Percentiles rank a stretch among this genome's conserved stretches.
Conservation (phyloP, 2,329 filamentous ascomycete species). For the Nakataea oryzae region DNA sequence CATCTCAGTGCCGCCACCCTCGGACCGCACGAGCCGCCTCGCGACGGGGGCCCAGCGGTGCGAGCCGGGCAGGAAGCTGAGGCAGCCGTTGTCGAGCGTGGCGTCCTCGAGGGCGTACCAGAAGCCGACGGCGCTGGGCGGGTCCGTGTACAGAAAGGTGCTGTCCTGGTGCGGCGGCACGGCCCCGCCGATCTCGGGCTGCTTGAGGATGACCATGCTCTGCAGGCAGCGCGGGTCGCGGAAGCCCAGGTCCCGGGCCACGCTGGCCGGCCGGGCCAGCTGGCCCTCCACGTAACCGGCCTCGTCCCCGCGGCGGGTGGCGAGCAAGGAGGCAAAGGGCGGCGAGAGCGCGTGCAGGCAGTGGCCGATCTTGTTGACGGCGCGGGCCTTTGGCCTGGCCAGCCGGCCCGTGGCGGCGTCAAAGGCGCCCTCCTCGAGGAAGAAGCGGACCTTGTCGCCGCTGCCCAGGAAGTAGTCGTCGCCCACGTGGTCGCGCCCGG, state of each 20-base stretch:
- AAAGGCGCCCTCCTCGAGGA: constrained; percentile 95
- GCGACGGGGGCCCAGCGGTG: constrained; percentile 61
- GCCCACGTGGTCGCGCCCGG: constrained; percentile 63
- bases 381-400: constrained; percentile 66
- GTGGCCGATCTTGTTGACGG: constrained; percentile 86
- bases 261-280: constrained; percentile 37
- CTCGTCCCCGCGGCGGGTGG: constrained; percentile 24
- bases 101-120: constrained; percentile 97
- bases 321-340: constrained; percentile 52
- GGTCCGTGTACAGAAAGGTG: constrained; percentile 83
- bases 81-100: constrained; percentile 73
- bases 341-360: constrained; percentile 59
- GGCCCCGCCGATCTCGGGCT: constrained; percentile 87
- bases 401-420: constrained; percentile 49
- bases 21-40: constrained; percentile 64
- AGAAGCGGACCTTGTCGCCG: constrained; percentile 89
- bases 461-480: constrained; percentile 89
- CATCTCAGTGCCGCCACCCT: constrained; percentile 55
- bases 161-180: constrained; percentile 89
- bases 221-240: constrained; percentile 68
- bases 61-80: constrained; percentile 76
- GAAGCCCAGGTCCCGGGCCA: constrained; percentile 66
- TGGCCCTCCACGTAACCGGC: constrained; percentile 14
- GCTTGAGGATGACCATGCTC: constrained; percentile 98
- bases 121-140: constrained; percentile 83